These are phyloP conservation scores for Orbilia javanica DNA, from an alignment of 2,329 filamentous ascomycete species.

Conservation along the genomic window DNA sequence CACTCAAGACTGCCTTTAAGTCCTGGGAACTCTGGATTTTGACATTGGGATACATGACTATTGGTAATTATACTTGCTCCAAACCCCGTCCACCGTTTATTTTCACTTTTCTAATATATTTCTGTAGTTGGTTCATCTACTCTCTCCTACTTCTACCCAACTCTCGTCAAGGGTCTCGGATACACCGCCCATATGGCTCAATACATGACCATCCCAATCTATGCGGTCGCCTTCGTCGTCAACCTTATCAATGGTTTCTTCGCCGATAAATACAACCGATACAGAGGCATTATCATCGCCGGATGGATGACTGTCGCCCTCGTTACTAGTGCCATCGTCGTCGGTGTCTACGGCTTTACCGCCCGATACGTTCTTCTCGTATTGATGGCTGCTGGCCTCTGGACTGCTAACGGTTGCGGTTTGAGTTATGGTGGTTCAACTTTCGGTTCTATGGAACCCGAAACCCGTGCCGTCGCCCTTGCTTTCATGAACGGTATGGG, in stretches of 20 bases:
- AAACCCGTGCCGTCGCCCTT: constrained; percentile 70
- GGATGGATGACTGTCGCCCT: constrained; percentile 67
- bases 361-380: constrained; percentile 71
- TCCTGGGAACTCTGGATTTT: constrained; percentile 69
- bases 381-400: constrained; percentile 71
- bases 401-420: constrained; percentile 70
- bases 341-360: constrained; percentile 68
- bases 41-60: constrained; percentile 69
- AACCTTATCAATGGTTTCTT: constrained; percentile 68
- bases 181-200: constrained; percentile 64
- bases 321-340: constrained; percentile 63
- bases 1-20: constrained; percentile 66
- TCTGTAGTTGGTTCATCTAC: constrained; percentile 67
- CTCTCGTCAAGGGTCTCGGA: constrained; percentile 69
- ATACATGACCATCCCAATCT: constrained; percentile 68
- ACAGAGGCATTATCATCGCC: constrained; percentile 69
- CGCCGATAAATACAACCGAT: constrained; percentile 67
- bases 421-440: constrained; percentile 69
- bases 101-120: constrained; percentile 45
- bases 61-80: constrained; percentile 53
- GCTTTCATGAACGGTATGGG: constrained; percentile 71
- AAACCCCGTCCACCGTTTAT: constrained; percentile 59
- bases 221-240: constrained; percentile 69
- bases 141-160: constrained; percentile 71
- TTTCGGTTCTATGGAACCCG: constrained; percentile 68